Evolutionary conservation across 2,329 filamentous ascomycete genomes (phyloP), one percentile per base, ranked within the genome.

Genomic region (Colletotrichum chrysophilum): DNA sequence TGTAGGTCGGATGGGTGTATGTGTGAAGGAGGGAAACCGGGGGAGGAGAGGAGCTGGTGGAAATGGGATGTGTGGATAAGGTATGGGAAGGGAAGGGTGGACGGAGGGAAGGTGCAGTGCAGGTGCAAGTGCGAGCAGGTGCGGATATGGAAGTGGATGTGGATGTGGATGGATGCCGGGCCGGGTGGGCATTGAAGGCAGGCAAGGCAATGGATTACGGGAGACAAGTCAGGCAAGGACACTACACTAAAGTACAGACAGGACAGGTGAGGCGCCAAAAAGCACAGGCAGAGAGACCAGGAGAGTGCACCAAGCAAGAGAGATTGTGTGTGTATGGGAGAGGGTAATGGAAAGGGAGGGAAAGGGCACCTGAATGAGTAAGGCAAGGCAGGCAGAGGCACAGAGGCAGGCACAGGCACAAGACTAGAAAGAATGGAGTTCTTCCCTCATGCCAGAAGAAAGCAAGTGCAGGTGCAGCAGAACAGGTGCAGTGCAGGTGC

Each of bases 41-140:
- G 67, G 73, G 71, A 67, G 34, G 64, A 52, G 58, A 69, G 74
- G 72, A 48, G 14, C 34, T 66, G 52, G 68, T 52, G 66, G 62
- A 76, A 66, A 74, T 76, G 66, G 73, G 75, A 72, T 36, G 28
- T 76, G 75, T 74, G 67, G 67, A 72, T 77, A 56, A 62, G 56
- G 52, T 30, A 24, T 36, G 58, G 66, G 34, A 43, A 66, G 56
- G 43, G 43, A 34, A 61, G 58, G 30, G 28, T 32, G 28, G 58
- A 34, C n/a, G 30, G 58, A 32, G 28, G n/a, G 64, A 36, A 64
- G 64, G 58, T 52, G 43, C 43, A 21, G 68, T 70, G 68, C 67
- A 61, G 52, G 67, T 61, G 66, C 32, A 38, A 28, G 43, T 66
- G 43, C 7, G 32, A 28, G 65, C 43, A 48, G 34, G 58, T 65